These are phyloP conservation scores for Colletotrichum sp. DNA, from an alignment of 2,329 filamentous ascomycete genomes.

Conservation along the genomic window DNA sequence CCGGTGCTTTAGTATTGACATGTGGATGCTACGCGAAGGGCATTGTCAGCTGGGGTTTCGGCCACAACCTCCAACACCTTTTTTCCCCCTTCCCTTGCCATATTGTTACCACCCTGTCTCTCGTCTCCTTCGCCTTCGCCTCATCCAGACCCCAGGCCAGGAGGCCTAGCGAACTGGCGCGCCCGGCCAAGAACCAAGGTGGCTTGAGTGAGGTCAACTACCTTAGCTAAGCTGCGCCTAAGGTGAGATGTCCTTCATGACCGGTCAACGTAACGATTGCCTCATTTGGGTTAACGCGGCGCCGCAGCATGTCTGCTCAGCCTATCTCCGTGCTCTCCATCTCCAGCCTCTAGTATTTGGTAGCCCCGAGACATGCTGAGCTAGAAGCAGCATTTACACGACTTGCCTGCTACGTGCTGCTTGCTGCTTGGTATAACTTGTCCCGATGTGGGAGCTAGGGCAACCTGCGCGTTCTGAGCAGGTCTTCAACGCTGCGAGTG, in stretches of 20 bases:
- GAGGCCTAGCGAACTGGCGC: background rate
- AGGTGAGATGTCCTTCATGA: background rate
- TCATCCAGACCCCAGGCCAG: background rate
- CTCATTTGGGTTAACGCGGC: slow-evolving; percentile 8
- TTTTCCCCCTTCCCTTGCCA: background rate
- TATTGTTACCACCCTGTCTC: background rate
- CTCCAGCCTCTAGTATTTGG: background rate
- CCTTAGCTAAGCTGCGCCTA: background rate
- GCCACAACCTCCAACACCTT: background rate
- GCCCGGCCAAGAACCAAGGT: background rate
- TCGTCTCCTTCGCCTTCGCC: background rate
- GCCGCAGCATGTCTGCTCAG: background rate
- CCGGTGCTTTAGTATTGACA: background rate
- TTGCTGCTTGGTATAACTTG: background rate
- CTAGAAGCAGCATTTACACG: background rate
- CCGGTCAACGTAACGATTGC: slow-evolving; percentile 15
- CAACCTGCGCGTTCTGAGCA: background rate
- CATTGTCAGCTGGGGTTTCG: background rate
- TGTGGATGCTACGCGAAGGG: slow-evolving; percentile 4
- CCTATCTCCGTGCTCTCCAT: background rate
- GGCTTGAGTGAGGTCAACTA: background rate
- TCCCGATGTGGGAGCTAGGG: background rate
- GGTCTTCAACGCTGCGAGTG: background rate
- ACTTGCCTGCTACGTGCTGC: background rate
- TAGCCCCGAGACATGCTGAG: background rate